Conservation (phyloP, 345 rosid genomes). For the Corymbia maculata region DNA sequence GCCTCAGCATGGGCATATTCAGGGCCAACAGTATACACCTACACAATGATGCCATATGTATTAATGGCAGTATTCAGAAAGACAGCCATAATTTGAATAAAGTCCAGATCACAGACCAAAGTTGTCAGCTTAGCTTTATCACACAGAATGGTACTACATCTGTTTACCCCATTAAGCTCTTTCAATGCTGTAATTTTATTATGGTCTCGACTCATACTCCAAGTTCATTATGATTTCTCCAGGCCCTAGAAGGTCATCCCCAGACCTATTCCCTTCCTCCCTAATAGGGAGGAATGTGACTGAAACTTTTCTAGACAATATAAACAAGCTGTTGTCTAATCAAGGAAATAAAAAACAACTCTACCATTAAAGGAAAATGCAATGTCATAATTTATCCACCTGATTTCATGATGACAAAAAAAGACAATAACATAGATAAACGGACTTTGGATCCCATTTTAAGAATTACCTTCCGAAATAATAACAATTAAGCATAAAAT, state of each 20-base stretch:
- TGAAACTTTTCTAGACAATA: background rate
- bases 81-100: background rate
- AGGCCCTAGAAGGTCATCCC: background rate
- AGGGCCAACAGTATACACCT: constrained; percentile 99
- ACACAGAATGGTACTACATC: background rate
- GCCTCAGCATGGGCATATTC: constrained; percentile 99
- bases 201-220: background rate
- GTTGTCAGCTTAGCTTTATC: background rate
- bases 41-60: background rate
- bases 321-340: background rate
- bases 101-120: background rate
- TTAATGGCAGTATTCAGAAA: background rate
- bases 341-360: background rate
- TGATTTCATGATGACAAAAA: background rate
- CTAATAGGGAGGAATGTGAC: background rate
- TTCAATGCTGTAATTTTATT: background rate
- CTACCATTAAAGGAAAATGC: background rate
- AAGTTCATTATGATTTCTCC: background rate
- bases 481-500: background rate
- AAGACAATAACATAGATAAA: background rate
- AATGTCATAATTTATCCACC: background rate
- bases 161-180: background rate
- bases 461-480: background rate
- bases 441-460: background rate
- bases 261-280: background rate